A percentile compares a stretch with the other conserved stretches of the same genome.
Conservation (phyloP, 345 rosid genomes). For the Stellera chamaejasme region DNA sequence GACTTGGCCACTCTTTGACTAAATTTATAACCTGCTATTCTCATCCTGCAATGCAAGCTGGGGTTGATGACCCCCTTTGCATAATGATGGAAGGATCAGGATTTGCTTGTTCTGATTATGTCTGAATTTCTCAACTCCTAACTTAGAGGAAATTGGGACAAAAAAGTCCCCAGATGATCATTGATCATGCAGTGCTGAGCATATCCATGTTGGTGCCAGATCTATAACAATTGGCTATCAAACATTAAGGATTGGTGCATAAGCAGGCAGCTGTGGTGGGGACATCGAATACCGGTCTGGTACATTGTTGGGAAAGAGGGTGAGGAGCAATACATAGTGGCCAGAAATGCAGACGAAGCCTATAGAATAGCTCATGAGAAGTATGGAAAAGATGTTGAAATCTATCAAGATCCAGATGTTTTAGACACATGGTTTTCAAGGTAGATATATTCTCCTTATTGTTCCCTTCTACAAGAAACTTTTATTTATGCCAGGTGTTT, state of each 20-base stretch:
- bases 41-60: not conserved
- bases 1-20: too few species aligned
- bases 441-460: conserved; percentile 28
- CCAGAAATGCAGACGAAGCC: conserved; percentile 72
- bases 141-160: too few species aligned
- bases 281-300: conserved; percentile 99
- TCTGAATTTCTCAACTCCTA: not conserved
- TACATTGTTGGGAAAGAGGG: conserved; percentile 75
- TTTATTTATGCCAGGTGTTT: not conserved
- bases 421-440: conserved; percentile 99
- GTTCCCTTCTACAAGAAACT: not conserved
- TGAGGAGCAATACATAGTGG: conserved; percentile 86
- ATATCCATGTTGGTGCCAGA: conserved; percentile 35
- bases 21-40: too few species aligned
- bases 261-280: conserved; percentile 99
- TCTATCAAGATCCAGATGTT: conserved; percentile 96
- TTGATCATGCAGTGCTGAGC: not conserved
- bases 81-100: not conserved
- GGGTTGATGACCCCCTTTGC: conserved; percentile 8
- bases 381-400: conserved; percentile 76
- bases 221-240: conserved; percentile 91
- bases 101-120: not conserved
- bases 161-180: too few species aligned
- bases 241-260: conserved; percentile 99
- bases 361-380: conserved; percentile 62